Evolutionary conservation across 306 rosid genomes (phyloP).

Genomic region (Cicer pinnatifidum): DNA sequence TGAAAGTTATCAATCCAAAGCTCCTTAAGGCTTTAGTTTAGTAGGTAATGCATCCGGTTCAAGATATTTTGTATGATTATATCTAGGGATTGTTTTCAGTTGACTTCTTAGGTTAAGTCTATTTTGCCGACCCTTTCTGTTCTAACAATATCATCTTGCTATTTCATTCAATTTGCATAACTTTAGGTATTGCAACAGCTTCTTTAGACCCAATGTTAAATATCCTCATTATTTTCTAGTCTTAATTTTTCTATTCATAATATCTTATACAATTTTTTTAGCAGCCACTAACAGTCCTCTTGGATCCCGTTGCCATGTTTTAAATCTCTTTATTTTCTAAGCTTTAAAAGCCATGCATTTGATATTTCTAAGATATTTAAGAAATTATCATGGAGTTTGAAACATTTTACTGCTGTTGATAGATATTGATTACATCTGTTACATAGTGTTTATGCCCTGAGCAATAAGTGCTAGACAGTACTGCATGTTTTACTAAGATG

Average conservation of each 20-base stretch:
- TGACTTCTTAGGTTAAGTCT: conserved; percentile 4
- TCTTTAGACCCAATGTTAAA: conserved; percentile 8
- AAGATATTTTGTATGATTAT: background rate
- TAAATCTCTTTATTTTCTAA: conserved; percentile 13
- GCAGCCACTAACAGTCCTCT: background rate
- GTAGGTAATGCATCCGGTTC: background rate
- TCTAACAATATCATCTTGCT: background rate
- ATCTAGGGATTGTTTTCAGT: background rate
- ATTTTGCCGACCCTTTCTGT: background rate
- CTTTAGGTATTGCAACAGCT: background rate
- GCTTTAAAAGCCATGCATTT: background rate
- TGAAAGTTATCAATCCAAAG: background rate
- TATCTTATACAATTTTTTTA: background rate
- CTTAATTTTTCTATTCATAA: background rate
- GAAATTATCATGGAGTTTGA: conserved; percentile 9
- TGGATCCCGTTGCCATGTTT: background rate
- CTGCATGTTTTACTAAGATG: background rate
- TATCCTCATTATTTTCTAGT: background rate
- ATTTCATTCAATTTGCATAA: background rate
- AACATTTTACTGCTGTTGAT: conserved; percentile 7
- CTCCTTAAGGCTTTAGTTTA: background rate
- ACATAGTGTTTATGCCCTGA: background rate
- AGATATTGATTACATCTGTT: conserved; percentile 24
- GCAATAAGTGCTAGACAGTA: background rate
- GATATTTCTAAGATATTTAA: conserved; percentile 8